Evolutionary conservation across 2,329 filamentous ascomycete species (phyloP).

Genomic region (Sphaerulina vaccinii): DNA sequence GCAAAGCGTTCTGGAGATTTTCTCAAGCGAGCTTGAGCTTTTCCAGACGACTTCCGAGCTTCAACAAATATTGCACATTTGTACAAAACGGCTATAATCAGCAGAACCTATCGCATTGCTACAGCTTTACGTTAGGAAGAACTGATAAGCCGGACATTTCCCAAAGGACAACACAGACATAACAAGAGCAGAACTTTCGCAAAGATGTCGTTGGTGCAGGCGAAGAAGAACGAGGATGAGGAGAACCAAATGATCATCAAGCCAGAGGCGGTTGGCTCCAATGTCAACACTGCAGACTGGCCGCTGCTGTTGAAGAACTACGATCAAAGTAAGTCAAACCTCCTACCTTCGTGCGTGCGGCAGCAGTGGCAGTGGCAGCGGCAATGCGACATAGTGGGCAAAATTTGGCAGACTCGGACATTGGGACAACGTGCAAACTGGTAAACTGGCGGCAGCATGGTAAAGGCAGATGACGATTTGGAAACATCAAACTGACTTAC

Average conservation of each 20-base stretch:
- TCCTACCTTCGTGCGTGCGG: background rate
- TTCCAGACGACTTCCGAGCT: background rate
- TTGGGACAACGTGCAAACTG: too few relatives aligned
- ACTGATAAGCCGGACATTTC: conserved; percentile 21
- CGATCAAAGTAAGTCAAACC: conserved; percentile 58
- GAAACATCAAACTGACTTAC: conserved; percentile 29
- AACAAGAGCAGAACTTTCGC: background rate
- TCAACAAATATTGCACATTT: conserved; percentile 7
- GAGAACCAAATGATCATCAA: conserved; percentile 64
- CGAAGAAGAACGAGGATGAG: conserved; percentile 45
- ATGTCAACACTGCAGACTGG: conserved; percentile 84
- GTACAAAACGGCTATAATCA: conserved; percentile 20
- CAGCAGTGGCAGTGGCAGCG: background rate
- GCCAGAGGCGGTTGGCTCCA: conserved; percentile 76
- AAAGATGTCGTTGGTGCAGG: conserved; percentile 45
- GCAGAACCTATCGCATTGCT: conserved; percentile 20
- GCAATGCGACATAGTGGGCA: background rate
- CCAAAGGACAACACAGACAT: background rate
- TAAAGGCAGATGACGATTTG: background rate
- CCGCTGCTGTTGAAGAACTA: conserved; percentile 95
- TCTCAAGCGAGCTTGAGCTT: background rate
- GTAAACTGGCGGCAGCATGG: background rate
- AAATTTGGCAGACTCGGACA: background rate
- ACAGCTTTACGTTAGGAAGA: conserved; percentile 17
- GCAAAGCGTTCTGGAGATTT: conserved; percentile 4